Base-by-base conservation (phyloP, 2,329 filamentous ascomycete genomes). In the Fusarium clavum region DNA sequence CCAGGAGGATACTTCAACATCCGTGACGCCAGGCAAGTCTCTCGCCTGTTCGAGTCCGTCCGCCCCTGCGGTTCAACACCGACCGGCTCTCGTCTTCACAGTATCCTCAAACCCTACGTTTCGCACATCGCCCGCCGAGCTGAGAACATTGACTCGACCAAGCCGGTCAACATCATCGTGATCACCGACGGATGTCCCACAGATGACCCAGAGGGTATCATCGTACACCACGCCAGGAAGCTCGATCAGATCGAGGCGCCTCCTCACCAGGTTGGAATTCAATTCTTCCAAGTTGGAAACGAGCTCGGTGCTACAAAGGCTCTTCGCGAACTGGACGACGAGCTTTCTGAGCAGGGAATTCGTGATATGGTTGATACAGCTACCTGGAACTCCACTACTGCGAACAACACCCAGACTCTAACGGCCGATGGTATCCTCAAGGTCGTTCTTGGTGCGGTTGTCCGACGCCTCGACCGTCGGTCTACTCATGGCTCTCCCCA, bases 281-380 rank as follows among this genome's bases (percentile, higher is more conserved):
- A 98, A 79, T 98, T 98, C 83, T 97, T 98, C 84, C 95, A 98
- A 81, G 92, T 98, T 46, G 95, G 96, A 60, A 85, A 87, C 52
- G 93, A 97, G 72, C 76, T 81, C 1, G 82, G 80, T 1, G 95
- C 94, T 0, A 84, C 85, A 3, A 80, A 84, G 70, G 89, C 91
- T 58, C 83, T 98, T 41, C 82, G 87, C 72, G 85, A 90, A 48
- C 84, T 98, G 10, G 95, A 98, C 76, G 92, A 98, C 77, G 83
- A 86, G 44, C 75, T 87, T n/a, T 82, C 84, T 27, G 81, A 85
- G 30, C 82, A 85, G 30, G 83, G 85, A 16, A 78, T 95, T 18
- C 84, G 95, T 20, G 95, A 98, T 81, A 98, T 98, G 76, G 94
- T 98, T 18, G 95, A 98, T 79, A 97, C 94, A 0, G 91, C 94